A percentile compares a stretch with the other conserved stretches of the same genome.
These are phyloP conservation scores for Ophiostoma populinum DNA, from an alignment of 2,329 filamentous ascomycete genomes.

Conservation along the genomic window DNA sequence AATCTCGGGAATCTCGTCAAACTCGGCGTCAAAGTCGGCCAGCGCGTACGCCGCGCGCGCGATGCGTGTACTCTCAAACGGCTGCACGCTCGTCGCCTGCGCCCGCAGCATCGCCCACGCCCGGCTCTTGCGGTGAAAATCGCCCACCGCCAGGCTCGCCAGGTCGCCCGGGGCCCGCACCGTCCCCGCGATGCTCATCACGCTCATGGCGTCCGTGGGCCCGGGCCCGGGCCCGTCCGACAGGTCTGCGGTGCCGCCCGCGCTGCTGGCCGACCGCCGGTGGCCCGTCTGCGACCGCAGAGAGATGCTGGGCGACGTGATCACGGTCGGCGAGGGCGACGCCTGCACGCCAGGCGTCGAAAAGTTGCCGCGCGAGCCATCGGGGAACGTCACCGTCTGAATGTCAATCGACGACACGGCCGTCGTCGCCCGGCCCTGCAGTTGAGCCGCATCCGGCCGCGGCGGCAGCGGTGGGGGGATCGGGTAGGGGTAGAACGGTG, in stretches of 20 bases:
- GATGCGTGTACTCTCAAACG: constrained; percentile 37
- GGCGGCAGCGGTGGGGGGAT: constrained; percentile 36
- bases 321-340: constrained; percentile 18
- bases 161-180: constrained; percentile 50
- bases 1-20: constrained; percentile 50
- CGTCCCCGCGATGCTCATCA: constrained; percentile 49
- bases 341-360: constrained; percentile 21
- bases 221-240: constrained; percentile 10
- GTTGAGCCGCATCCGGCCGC: constrained; percentile 19
- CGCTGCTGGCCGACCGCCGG: constrained; percentile 8
- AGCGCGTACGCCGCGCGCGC: constrained; percentile 33
- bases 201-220: constrained; percentile 48
- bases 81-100: constrained; percentile 40
- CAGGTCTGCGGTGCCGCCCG: neutral
- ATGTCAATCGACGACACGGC: constrained; percentile 70
- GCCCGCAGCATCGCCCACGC: constrained; percentile 51
- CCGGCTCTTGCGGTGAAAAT: constrained; percentile 45
- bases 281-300: neutral
- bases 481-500: no score
- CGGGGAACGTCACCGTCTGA: constrained; percentile 56
- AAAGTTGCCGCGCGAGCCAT: constrained; percentile 50
- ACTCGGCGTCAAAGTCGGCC: constrained; percentile 56
- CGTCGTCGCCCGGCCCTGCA: constrained; percentile 58
- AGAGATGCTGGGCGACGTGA: constrained; percentile 3
- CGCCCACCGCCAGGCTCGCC: constrained; percentile 65